phyloP scores from a whole-genome alignment of 1,139 yeast species.

The Torulaspora globosa region DNA sequence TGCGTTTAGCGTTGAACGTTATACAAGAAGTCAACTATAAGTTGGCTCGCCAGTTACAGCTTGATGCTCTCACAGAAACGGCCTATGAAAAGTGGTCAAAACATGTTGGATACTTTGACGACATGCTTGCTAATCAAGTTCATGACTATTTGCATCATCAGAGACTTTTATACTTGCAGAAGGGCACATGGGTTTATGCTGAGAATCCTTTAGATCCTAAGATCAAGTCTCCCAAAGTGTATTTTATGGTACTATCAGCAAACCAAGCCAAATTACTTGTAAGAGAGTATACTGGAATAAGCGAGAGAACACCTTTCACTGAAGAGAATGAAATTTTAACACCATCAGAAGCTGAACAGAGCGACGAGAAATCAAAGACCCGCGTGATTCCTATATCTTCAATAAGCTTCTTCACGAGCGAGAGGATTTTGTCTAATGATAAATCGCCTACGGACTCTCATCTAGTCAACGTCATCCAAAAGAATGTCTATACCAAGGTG shows the following conservation, averaged over 20 bases:
- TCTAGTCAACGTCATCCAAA: slow-evolving; percentile 51
- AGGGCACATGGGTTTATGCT: slow-evolving; percentile 82
- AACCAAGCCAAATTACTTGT: slow-evolving; percentile 60
- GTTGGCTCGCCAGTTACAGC: slow-evolving; percentile 55
- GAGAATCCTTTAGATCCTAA: slow-evolving; percentile 54
- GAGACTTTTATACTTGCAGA: slow-evolving; percentile 63
- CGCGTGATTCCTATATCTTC: slow-evolving; percentile 32
- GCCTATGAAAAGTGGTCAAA: slow-evolving; percentile 38
- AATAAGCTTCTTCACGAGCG: slow-evolving; percentile 23
- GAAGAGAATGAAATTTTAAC: slow-evolving; percentile 46
- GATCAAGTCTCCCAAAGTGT: slow-evolving; percentile 40
- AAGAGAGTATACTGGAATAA: slow-evolving; percentile 53
- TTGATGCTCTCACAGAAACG: slow-evolving; percentile 41
- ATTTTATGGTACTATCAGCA: slow-evolving; percentile 67
- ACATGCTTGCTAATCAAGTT: slow-evolving; percentile 54
- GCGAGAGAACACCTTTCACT: slow-evolving; percentile 51
- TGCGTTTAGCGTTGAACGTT: slow-evolving; percentile 39
- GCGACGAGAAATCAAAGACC: slow-evolving; percentile 25
- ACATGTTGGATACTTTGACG: slow-evolving; percentile 48
- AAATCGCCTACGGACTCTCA: slow-evolving; percentile 32
- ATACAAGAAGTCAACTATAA: slow-evolving; percentile 46
- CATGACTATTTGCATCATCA: slow-evolving; percentile 76
- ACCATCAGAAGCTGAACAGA: slow-evolving; percentile 21
- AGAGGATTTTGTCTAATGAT: slow-evolving; percentile 20
- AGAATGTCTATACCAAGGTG: slow-evolving; percentile 54